phyloP scores from a whole-genome alignment of 2,329 filamentous ascomycete genomes.

The Phaeophleospora eucalypticola region DNA sequence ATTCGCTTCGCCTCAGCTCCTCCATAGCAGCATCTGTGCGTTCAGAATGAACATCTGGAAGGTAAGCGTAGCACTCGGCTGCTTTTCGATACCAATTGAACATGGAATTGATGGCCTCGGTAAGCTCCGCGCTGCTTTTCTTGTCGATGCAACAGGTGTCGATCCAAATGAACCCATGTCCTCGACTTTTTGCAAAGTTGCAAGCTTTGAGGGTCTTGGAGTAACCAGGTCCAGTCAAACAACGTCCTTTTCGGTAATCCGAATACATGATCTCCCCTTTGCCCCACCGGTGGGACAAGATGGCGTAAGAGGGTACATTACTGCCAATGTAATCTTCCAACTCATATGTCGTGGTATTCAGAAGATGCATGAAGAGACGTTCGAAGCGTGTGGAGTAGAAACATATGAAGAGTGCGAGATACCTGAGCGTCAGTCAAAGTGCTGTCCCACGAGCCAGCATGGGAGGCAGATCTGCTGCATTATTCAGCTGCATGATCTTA shows the following conservation, averaged over 20 bases:
- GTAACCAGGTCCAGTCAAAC: background rate
- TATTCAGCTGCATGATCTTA: background rate
- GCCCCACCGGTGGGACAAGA: conserved; percentile 14
- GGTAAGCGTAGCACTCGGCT: conserved; percentile 7
- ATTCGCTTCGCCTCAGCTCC: conserved; percentile 1
- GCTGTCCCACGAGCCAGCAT: no score
- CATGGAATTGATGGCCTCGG: conserved; percentile 44
- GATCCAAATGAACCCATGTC: conserved; percentile 7
- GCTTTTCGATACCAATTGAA: conserved; percentile 4
- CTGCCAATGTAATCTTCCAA: conserved; percentile 9
- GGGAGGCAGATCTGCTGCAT: no score
- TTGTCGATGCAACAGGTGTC: conserved; percentile 14
- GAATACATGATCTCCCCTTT: conserved; percentile 4
- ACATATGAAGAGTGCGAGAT: no score
- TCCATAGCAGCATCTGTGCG: background rate
- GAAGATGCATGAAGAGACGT: conserved; percentile 11
- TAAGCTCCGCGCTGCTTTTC: conserved; percentile 40
- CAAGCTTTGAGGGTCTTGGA: conserved; percentile 3
- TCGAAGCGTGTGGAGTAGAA: background rate
- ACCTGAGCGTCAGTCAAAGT: no score
- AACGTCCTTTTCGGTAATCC: conserved; percentile 1
- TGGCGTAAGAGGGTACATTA: conserved; percentile 9
- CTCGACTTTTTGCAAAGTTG: background rate
- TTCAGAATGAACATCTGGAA: conserved; percentile 2
- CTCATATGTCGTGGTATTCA: conserved; percentile 10